phyloP scores from a whole-genome alignment of 2,329 filamentous ascomycete species.

The Gyromitra esculenta region DNA sequence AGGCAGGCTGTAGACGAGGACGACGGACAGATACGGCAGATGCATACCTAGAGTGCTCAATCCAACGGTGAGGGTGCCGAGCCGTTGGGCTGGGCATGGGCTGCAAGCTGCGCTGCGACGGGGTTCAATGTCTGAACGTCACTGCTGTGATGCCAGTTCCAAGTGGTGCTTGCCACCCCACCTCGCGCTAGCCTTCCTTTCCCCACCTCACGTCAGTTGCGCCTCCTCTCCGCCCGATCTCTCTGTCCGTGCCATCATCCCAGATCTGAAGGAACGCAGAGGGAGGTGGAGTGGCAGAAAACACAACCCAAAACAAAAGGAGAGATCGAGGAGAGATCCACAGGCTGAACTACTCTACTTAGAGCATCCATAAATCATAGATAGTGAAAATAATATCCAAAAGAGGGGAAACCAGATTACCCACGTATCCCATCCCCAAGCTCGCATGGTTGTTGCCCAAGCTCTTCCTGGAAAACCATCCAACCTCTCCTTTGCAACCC shows the following conservation, averaged over 20 bases:
- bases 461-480: slow-evolving; percentile 1
- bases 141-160: slow-evolving; percentile 11
- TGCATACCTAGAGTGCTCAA: not conserved
- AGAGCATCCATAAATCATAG: slow-evolving; percentile 1
- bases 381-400: slow-evolving; percentile 9
- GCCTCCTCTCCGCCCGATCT: slow-evolving; percentile 21
- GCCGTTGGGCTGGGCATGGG: not conserved
- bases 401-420: slow-evolving; percentile 47
- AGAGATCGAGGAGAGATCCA: slow-evolving; percentile 6
- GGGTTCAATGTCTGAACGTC: slow-evolving; percentile 4
- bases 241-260: slow-evolving; percentile 8
- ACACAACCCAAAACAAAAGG: slow-evolving; percentile 4
- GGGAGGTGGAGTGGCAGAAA: not conserved
- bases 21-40: not conserved
- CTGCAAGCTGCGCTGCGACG: not conserved
- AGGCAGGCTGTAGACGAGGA: not conserved
- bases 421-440: slow-evolving; percentile 38
- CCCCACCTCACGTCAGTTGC: slow-evolving; percentile 38
- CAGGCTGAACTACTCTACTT: not conserved
- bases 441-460: slow-evolving; percentile 31
- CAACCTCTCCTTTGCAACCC: slow-evolving; percentile 27
- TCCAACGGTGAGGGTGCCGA: not conserved
- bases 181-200: slow-evolving; percentile 28
- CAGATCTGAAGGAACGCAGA: slow-evolving; percentile 32
- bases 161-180: slow-evolving; percentile 36